These are phyloP conservation scores for Blastocladiella emersonii DNA, from an alignment of 371 early-diverging fungal genomes.

Conservation along the genomic window DNA sequence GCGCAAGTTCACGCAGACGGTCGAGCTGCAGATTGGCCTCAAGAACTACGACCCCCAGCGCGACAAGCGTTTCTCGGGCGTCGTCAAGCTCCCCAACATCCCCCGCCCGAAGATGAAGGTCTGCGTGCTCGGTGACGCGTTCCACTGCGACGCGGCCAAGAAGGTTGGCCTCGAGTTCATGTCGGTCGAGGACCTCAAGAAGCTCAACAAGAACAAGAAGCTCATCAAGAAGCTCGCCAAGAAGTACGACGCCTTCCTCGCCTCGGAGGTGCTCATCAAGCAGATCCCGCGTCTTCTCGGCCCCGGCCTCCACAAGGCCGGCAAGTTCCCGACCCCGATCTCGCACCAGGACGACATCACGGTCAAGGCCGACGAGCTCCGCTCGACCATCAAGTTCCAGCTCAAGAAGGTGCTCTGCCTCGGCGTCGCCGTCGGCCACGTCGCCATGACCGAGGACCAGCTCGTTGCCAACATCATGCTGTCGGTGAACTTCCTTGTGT, in stretches of 20 bases:
- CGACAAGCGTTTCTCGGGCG: constrained; percentile 98
- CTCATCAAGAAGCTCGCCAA: constrained; percentile 91
- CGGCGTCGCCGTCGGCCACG: constrained; percentile 96
- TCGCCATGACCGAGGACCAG: constrained; percentile 89
- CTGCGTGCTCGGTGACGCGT: constrained; percentile 94
- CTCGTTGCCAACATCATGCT: constrained; percentile 94
- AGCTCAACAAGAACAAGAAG: constrained; percentile 99
- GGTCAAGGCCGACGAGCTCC: constrained; percentile 86
- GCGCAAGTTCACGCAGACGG: constrained; percentile 89
- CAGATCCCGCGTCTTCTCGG: constrained; percentile 95
- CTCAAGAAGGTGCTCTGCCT: constrained; percentile 97
- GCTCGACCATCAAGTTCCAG: constrained; percentile 98
- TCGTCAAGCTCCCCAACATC: constrained; percentile 84
- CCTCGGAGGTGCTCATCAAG: constrained; percentile 96
- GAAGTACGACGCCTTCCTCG: constrained; percentile 91
- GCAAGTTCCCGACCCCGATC: constrained; percentile 97
- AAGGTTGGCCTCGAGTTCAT: constrained; percentile 81
- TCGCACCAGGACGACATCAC: constrained; percentile 80
- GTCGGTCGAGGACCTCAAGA: constrained; percentile 96
- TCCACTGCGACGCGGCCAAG: constrained; percentile 65
- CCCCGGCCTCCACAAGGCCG: constrained; percentile 92
- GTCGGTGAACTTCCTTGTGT: constrained; percentile 94
- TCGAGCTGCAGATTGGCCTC: constrained; percentile 95
- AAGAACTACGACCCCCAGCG: constrained; percentile 99
- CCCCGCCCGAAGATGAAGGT: constrained; percentile 87